Percentiles rank a stretch among this genome's conserved stretches.
These are phyloP conservation scores for Lichenothelia convexa DNA, from an alignment of 495 filamentous ascomycete species.

Conservation along the genomic window DNA sequence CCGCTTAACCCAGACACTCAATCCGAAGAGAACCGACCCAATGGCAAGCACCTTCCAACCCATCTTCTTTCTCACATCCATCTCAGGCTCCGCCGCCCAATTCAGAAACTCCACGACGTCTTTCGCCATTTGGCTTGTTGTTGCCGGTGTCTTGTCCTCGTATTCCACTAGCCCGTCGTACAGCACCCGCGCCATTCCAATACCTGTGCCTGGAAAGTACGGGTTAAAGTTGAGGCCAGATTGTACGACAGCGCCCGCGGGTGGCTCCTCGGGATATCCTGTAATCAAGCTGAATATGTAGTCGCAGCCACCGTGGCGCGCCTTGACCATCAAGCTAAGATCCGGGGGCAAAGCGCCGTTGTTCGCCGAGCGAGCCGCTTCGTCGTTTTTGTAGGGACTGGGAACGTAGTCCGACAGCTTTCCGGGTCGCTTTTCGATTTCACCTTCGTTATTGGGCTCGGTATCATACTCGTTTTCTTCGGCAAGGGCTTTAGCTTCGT, in stretches of 20 bases:
- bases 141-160: constrained; percentile 87
- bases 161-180: constrained; percentile 98
- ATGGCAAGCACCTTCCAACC: constrained; percentile 81
- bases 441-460: constrained; percentile 94
- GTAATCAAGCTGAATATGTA: constrained; percentile 95
- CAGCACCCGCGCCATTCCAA: constrained; percentile 95
- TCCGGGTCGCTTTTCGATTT: constrained; percentile 94
- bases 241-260: constrained; percentile 62
- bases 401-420: constrained; percentile 97
- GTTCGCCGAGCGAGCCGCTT: constrained; percentile 95
- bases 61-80: constrained; percentile 99
- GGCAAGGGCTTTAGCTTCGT: constrained; percentile 91
- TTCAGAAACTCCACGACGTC: constrained; percentile 97
- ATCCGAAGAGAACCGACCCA: constrained; percentile 54
- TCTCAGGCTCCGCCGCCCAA: constrained; percentile 97
- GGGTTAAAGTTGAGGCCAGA: constrained; percentile 98
- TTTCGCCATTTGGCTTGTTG: constrained; percentile 98
- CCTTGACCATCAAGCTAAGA: constrained; percentile 96
- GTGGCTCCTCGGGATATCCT: constrained; percentile 95
- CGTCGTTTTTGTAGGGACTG: constrained; percentile 90
- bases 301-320: constrained; percentile 89
- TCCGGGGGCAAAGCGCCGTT: constrained; percentile 94
- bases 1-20: constrained; percentile 95
- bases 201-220: constrained; percentile 97
- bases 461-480: constrained; percentile 98